Evolutionary conservation across 2,329 filamentous ascomycete species (phyloP).

Genomic region (Neoscytalidium dimidiatum): DNA sequence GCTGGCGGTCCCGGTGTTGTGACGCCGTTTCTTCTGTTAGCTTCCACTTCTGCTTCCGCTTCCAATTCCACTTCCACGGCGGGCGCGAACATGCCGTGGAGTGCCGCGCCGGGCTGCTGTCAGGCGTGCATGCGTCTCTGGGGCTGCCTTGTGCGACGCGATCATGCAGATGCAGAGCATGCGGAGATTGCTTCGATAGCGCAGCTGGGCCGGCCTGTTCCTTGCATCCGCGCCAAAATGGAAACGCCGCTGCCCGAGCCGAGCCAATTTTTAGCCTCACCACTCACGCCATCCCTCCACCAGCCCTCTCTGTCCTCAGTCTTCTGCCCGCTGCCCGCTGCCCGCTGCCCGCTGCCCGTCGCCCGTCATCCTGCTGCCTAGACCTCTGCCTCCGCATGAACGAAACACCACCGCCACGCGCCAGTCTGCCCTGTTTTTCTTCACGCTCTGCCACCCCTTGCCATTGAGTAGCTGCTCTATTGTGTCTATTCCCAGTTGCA

Average conservation of each 20-base stretch:
- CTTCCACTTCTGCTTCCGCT: background rate
- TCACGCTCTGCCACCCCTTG: too few relatives aligned
- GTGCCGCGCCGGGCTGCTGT: background rate
- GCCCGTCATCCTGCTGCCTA: too few relatives aligned
- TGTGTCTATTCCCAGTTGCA: too few relatives aligned
- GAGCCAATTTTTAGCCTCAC: background rate
- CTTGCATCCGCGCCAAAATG: background rate
- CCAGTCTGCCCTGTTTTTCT: too few relatives aligned
- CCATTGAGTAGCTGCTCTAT: too few relatives aligned
- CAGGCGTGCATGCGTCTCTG: background rate
- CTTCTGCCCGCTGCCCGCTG: too few relatives aligned
- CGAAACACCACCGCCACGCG: too few relatives aligned
- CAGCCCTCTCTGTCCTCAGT: background rate
- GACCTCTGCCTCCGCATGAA: too few relatives aligned
- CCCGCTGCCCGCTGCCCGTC: too few relatives aligned
- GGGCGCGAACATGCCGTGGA: background rate
- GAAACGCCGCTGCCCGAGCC: background rate
- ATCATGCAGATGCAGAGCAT: constrained; percentile 12
- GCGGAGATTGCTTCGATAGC: constrained; percentile 14
- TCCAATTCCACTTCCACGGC: too few relatives aligned
- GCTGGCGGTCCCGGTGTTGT: background rate
- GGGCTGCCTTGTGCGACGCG: constrained; percentile 2
- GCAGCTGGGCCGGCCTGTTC: constrained; percentile 8
- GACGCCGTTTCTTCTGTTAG: background rate
- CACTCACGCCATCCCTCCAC: background rate